Evolutionary conservation across 306 rosid species (phyloP).

Genomic region (Castanopsis chinensis): DNA sequence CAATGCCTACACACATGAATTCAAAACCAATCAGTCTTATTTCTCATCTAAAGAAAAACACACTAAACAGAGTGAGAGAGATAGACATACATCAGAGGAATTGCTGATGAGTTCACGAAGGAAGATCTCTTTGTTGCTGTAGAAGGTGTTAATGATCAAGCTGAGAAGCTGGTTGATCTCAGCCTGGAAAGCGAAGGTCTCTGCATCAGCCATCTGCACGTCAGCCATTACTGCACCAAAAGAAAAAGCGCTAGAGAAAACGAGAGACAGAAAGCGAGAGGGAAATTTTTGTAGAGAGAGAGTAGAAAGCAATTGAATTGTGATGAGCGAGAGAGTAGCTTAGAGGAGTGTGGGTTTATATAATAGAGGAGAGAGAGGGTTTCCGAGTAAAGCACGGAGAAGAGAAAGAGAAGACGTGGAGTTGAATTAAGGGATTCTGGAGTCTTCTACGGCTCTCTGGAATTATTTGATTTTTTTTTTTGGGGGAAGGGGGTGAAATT

Average conservation of each 20-base stretch:
- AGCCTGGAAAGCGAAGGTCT: constrained; percentile 71
- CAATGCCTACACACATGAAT: constrained; percentile 39
- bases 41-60: too few relatives aligned
- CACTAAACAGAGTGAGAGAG: too few relatives aligned
- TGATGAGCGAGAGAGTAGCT: rapidly evolving
- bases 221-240: constrained; percentile 32
- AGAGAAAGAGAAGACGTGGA: neutral
- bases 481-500: neutral
- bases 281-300: too few relatives aligned
- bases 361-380: neutral
- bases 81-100: constrained; percentile 47
- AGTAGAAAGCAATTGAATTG: neutral
- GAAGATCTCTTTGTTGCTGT: constrained; percentile 79
- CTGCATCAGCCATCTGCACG: constrained; percentile 53
- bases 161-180: constrained; percentile 71
- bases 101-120: constrained; percentile 66
- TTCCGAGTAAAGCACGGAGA: neutral
- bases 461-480: neutral
- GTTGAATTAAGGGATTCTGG: constrained; percentile 26
- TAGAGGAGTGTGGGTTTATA: neutral
- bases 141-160: constrained; percentile 66
- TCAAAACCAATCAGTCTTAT: too few relatives aligned
- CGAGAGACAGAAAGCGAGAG: neutral
- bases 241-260: too few relatives aligned
- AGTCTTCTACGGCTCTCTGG: constrained; percentile 45